These are phyloP conservation scores for Ustilaginoidea virens DNA, from an alignment of 2,329 filamentous ascomycete genomes.

Conservation along the genomic window DNA sequence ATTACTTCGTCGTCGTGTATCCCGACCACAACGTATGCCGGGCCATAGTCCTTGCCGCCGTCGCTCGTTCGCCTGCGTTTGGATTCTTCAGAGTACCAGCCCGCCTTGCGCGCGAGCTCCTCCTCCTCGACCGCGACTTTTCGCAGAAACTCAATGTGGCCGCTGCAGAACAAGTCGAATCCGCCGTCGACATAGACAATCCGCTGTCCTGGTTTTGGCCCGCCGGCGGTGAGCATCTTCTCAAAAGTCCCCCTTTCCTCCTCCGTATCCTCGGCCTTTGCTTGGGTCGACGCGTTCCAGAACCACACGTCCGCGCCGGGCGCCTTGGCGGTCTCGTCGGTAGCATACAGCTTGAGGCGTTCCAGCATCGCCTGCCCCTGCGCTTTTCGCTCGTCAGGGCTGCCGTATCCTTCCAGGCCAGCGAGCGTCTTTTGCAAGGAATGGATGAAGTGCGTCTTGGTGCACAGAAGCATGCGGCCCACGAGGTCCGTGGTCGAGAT, in stretches of 20 bases:
- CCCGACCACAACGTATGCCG: slow-evolving; percentile 79
- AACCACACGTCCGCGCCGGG: slow-evolving; percentile 78
- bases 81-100: slow-evolving; percentile 59
- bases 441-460: slow-evolving; percentile 83
- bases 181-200: slow-evolving; percentile 93
- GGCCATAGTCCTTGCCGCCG: slow-evolving; percentile 56
- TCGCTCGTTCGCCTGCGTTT: slow-evolving; percentile 43
- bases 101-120: slow-evolving; percentile 45
- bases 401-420: slow-evolving; percentile 59
- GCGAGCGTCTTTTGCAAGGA: slow-evolving; percentile 54
- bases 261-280: slow-evolving; percentile 23
- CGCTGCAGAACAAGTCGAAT: slow-evolving; percentile 91
- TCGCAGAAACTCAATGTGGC: slow-evolving; percentile 88
- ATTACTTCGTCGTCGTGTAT: slow-evolving; percentile 92
- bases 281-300: slow-evolving; percentile 47
- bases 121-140: slow-evolving; percentile 62
- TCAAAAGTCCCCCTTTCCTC: slow-evolving; percentile 52
- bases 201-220: slow-evolving; percentile 60
- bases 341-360: slow-evolving; percentile 73
- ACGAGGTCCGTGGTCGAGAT: slow-evolving; percentile 98
- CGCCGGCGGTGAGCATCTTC: slow-evolving; percentile 54
- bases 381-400: slow-evolving; percentile 46
- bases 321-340: slow-evolving; percentile 63
- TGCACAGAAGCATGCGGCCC: slow-evolving; percentile 91
- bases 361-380: slow-evolving; percentile 56